Percentiles rank a stretch among this genome's conserved stretches.
These are phyloP conservation scores for Phaeomoniella chlamydospora DNA, from an alignment of 2,329 filamentous ascomycete genomes.

Conservation along the genomic window DNA sequence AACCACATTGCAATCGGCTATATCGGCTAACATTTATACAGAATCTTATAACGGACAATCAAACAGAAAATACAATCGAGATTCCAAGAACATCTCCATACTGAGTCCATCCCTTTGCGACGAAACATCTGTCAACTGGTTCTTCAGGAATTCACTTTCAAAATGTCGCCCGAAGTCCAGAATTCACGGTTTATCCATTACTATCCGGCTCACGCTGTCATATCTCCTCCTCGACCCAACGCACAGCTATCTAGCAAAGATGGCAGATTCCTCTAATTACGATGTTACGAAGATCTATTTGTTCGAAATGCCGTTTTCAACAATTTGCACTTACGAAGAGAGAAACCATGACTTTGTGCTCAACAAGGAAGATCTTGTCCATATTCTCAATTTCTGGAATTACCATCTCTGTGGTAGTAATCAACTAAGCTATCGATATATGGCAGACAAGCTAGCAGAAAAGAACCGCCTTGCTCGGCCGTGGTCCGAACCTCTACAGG, in stretches of 20 bases:
- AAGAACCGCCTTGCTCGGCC: conserved; percentile 5
- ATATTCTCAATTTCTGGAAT: conserved; percentile 28
- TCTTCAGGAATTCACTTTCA: neutral
- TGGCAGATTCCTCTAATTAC: conserved; percentile 8
- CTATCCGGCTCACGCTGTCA: conserved; percentile 15
- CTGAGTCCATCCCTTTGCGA: neutral
- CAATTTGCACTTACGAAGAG: conserved; percentile 12
- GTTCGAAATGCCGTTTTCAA: conserved; percentile 18
- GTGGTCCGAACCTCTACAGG: conserved; percentile 8
- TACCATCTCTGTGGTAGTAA: conserved; percentile 16
- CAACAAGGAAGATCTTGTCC: conserved; percentile 17
- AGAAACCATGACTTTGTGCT: conserved; percentile 14
- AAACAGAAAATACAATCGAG: neutral
- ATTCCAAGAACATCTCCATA: neutral
- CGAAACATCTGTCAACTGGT: neutral
- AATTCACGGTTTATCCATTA: conserved; percentile 3
- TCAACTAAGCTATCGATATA: conserved; percentile 10
- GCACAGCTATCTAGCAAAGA: conserved; percentile 3
- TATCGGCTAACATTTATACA: too few species aligned
- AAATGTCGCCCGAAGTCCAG: conserved; percentile 4
- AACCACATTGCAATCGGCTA: too few species aligned
- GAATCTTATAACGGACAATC: neutral
- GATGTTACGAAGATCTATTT: conserved; percentile 12
- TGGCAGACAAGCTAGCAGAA: conserved; percentile 7
- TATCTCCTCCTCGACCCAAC: conserved; percentile 13